Evolutionary conservation across 106 monocot species (phyloP), one percentile per base, ranked within the genome.

Genomic region (Dendrobium catenatum): DNA sequence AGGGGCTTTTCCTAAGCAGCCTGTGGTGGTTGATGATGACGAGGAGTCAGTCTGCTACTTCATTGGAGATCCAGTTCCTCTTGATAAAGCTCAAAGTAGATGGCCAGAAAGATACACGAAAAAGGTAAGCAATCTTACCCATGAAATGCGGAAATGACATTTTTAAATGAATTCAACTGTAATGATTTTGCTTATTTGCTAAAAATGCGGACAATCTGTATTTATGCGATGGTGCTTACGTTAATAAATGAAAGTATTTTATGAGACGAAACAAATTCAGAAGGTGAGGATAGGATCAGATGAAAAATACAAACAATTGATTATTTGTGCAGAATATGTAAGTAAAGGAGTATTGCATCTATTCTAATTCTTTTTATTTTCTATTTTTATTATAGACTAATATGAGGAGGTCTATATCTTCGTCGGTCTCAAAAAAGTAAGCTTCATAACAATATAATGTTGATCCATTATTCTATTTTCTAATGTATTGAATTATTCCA

Each of bases 31-130:
- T 37, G 33, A 7, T 18, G 20, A 42, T 6, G 82, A 76, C 1
- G 88, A 55, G 2, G 89, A 88, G 1, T 77, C 44, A 0, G 87
- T 87, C 0, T 74, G 37, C 43, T 16, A 58, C 37, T 88, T 94
- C 15, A 10, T 89, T 31, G 94, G 94, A 4, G 82, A 85, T 24
- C 86, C 91, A 0, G 37, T 94, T 37, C 85, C 81, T 0, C 43
- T 72, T 2, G 73, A 77, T 0, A 91, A 91, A 75, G 94, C 91
- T 0, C 79, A 55, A 78, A 20, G 48, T 44, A 72, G 72, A 55
- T 94, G 94, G 94, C 91, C 91, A 0, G 68, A 91, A 13, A 77
- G 94, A 55, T 94, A 94, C 75, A 1, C 59, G 17, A 81, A 66
- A 41, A 83, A 83, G 84, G 83, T 87, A 70, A 22, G 7, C 24